Evolutionary conservation across 139 green algal species (phyloP).

Genomic region (Trebouxia sp.): DNA sequence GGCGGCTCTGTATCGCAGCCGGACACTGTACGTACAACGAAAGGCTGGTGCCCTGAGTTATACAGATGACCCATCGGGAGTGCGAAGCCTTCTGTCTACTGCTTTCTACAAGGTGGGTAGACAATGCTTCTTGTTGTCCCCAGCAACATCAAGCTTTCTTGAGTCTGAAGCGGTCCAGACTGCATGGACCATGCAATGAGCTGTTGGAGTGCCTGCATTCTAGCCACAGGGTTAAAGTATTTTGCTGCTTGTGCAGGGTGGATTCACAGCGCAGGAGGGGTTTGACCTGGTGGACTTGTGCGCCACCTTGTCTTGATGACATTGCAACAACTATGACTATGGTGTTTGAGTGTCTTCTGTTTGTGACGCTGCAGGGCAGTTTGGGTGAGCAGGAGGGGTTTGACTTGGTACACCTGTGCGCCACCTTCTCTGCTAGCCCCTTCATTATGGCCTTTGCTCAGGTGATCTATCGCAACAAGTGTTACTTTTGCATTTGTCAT

Average conservation of each 20-base stretch:
- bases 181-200: not conserved
- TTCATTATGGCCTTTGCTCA: conserved; percentile 71
- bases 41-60: conserved; percentile 66
- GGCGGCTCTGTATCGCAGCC: conserved; percentile 39
- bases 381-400: conserved; percentile 24
- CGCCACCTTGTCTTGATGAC: too few relatives aligned
- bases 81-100: conserved; percentile 66
- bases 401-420: conserved; percentile 68
- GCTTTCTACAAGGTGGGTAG: conserved; percentile 53
- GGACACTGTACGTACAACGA: conserved; percentile 75
- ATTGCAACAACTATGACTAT: too few relatives aligned
- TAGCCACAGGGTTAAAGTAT: not conserved
- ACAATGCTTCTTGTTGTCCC: too few relatives aligned
- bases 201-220: not conserved
- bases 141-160: not conserved
- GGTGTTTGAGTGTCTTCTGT: too few relatives aligned
- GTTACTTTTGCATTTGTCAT: not conserved
- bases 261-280: too few relatives aligned
- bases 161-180: not conserved
- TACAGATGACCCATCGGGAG: conserved; percentile 66
- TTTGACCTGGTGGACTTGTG: too few relatives aligned
- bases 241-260: too few relatives aligned
- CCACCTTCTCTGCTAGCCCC: conserved; percentile 70
- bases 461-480: not conserved
- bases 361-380: not conserved